Evolutionary conservation across 805 yeast species (phyloP).

Genomic region (Lipomyces yamanashiensis): DNA sequence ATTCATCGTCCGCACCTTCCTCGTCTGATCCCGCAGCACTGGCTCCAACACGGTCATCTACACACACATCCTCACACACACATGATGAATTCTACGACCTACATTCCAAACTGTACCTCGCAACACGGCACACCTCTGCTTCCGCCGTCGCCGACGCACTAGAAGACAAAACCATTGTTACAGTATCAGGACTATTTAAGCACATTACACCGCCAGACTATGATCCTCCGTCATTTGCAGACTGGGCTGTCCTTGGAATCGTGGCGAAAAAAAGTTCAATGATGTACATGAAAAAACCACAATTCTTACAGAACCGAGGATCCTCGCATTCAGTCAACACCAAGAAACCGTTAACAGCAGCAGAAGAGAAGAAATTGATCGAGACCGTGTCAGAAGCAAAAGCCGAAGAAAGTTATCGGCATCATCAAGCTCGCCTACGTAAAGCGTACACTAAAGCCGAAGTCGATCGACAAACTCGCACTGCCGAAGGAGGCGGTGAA

Average conservation of each 20-base stretch:
- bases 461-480: not conserved
- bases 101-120: constrained; percentile 8
- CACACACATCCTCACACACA: not conserved
- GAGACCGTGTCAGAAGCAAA: not conserved
- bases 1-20: not conserved
- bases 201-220: constrained; percentile 72
- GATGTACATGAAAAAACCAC: constrained; percentile 41
- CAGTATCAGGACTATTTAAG: constrained; percentile 64
- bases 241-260: constrained; percentile 82
- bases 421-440: not conserved
- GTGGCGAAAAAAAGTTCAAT: constrained; percentile 62
- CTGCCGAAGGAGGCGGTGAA: not conserved
- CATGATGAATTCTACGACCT: constrained; percentile 13
- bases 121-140: constrained; percentile 52
- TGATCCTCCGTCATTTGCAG: constrained; percentile 68
- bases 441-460: not conserved
- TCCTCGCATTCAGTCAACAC: not conserved
- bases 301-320: not conserved
- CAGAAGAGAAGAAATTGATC: constrained; percentile 5
- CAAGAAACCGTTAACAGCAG: not conserved
- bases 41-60: not conserved
- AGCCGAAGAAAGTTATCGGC: constrained; percentile 11
- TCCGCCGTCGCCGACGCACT: constrained; percentile 49
- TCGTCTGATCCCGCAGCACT: not conserved
- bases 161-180: constrained; percentile 57